Percentiles rank a stretch among this genome's conserved stretches.
phyloP scores from a whole-genome alignment of 1,284 basidiomycete genomes.

The Phenoliferia sp. region DNA sequence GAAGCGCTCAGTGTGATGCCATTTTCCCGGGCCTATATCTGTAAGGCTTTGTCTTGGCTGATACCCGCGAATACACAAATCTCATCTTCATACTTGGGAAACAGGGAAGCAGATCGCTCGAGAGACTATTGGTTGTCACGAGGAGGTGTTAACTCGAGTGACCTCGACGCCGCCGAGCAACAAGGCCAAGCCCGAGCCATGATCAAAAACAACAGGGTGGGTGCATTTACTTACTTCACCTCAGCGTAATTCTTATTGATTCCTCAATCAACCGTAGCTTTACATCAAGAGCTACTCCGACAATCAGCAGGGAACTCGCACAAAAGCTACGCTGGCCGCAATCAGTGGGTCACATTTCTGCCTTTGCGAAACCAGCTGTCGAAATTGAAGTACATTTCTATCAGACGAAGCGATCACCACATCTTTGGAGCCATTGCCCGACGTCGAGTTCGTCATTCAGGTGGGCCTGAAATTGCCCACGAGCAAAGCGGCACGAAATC shows the following conservation, averaged over 20 bases:
- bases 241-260: too few species aligned
- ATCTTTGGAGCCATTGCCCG: constrained; percentile 39
- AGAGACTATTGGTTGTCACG: constrained; percentile 30
- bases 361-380: too few species aligned
- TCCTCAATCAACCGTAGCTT: constrained; percentile 29
- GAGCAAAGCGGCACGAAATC: too few species aligned
- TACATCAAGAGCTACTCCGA: constrained; percentile 40
- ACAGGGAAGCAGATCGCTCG: constrained; percentile 42
- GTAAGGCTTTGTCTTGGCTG: constrained; percentile 6
- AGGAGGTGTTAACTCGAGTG: constrained; percentile 38
- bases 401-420: constrained; percentile 37
- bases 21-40: constrained; percentile 39
- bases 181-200: constrained; percentile 38
- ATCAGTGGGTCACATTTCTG: constrained; percentile 15
- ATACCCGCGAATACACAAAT: too few species aligned
- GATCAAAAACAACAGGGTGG: constrained; percentile 40
- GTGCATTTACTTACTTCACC: background rate
- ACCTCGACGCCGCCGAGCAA: constrained; percentile 40
- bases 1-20: constrained; percentile 35
- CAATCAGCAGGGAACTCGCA: constrained; percentile 29
- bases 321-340: constrained; percentile 34
- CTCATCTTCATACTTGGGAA: too few species aligned
- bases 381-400: too few species aligned
- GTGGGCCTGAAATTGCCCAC: background rate
- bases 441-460: constrained; percentile 43